A percentile compares a stretch with the other conserved stretches of the same genome.
Evolutionary conservation across 1,284 basidiomycete species (phyloP).

Genomic region (Volvariella volvacea): DNA sequence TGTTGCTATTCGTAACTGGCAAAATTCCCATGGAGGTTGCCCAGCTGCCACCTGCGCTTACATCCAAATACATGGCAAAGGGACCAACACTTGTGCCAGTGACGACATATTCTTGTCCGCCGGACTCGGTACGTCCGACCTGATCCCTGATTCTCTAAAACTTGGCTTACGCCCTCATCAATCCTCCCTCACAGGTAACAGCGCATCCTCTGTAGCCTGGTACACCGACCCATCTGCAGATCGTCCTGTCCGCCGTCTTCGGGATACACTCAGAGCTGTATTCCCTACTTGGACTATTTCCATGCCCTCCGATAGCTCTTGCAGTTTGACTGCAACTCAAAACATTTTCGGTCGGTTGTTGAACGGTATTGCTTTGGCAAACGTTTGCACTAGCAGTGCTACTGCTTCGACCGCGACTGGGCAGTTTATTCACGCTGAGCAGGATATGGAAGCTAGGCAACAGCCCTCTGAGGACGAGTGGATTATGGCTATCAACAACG

Average conservation of each 20-base stretch:
- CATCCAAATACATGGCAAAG: slow-evolving; percentile 22
- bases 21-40: slow-evolving; percentile 19
- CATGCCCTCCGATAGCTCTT: slow-evolving; percentile 18
- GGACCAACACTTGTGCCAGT: slow-evolving; percentile 13
- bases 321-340: slow-evolving; percentile 18
- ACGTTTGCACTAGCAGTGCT: slow-evolving; percentile 15
- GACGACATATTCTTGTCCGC: slow-evolving; percentile 20
- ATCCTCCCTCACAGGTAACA: slow-evolving; percentile 9
- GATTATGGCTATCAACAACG: slow-evolving; percentile 14
- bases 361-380: slow-evolving; percentile 15
- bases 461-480: slow-evolving; percentile 14
- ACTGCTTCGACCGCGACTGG: slow-evolving; percentile 13
- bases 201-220: slow-evolving; percentile 16
- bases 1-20: slow-evolving; percentile 16
- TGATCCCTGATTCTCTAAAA: not conserved
- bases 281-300: slow-evolving; percentile 18
- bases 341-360: slow-evolving; percentile 21
- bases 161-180: slow-evolving; percentile 5
- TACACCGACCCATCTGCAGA: slow-evolving; percentile 11
- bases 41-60: slow-evolving; percentile 18
- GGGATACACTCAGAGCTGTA: slow-evolving; percentile 9
- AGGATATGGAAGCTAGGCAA: slow-evolving; percentile 13
- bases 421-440: slow-evolving; percentile 22
- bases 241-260: slow-evolving; percentile 12
- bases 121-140: slow-evolving; percentile 16